Evolutionary conservation across 805 yeast species (phyloP).

Genomic region (Starmerella asiatica): DNA sequence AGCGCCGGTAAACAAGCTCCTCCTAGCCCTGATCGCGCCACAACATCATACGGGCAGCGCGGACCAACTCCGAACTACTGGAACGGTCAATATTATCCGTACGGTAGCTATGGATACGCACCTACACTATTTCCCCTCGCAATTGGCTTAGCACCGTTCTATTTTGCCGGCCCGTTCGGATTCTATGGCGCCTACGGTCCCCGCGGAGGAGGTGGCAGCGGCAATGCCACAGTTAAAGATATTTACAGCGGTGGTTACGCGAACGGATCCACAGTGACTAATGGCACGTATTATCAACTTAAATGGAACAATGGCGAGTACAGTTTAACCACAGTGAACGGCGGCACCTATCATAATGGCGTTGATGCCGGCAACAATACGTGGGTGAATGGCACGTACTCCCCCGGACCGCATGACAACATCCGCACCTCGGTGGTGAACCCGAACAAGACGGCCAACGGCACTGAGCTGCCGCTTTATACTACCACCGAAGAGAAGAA

Average conservation of each 20-base stretch:
- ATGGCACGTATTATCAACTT: neutral
- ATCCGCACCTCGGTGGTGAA: neutral
- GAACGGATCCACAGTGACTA: neutral
- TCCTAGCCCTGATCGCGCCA: neutral
- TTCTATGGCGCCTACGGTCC: neutral
- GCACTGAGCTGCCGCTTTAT: neutral
- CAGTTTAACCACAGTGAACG: neutral
- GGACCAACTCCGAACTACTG: neutral
- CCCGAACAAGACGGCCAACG: constrained; percentile 1
- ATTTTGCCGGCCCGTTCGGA: neutral
- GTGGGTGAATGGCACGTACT: neutral
- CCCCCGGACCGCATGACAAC: neutral
- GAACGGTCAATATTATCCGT: constrained; percentile 5
- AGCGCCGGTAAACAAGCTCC: neutral
- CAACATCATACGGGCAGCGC: neutral
- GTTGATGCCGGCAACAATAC: neutral
- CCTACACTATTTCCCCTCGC: neutral
- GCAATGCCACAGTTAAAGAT: neutral
- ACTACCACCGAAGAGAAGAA: neutral
- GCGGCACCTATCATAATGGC: neutral
- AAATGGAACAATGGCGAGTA: neutral
- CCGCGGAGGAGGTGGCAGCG: neutral
- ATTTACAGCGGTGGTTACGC: neutral
- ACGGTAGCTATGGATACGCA: neutral
- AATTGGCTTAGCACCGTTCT: neutral